A percentile compares a stretch with the other conserved stretches of the same genome.
Evolutionary conservation across 169 alveolate species (phyloP).

Genomic region (Eimeria maxima): DNA sequence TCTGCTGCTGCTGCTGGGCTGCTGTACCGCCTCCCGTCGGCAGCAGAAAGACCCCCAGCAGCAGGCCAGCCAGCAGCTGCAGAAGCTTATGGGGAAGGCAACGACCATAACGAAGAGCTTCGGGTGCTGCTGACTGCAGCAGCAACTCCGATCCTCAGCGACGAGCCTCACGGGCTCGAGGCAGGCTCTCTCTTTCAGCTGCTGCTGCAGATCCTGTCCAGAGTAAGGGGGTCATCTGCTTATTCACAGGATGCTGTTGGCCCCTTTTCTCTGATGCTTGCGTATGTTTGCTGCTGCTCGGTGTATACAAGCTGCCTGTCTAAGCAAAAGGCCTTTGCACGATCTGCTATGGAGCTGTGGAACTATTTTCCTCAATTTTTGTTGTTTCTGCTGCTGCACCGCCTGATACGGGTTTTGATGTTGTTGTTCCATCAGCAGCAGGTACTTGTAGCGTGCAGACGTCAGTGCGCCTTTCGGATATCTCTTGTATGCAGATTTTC

Average conservation of each 20-base stretch:
- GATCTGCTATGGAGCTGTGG: too few species aligned
- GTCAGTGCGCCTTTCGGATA: not conserved
- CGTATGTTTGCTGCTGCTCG: not conserved
- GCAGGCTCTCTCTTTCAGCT: conserved; percentile 64
- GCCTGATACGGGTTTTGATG: not conserved
- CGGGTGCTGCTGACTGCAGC: conserved; percentile 45
- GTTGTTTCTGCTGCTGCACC: not conserved
- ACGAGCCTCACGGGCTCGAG: conserved; percentile 65
- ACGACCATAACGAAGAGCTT: not conserved
- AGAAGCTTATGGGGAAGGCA: not conserved
- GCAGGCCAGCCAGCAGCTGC: not conserved
- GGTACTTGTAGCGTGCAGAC: not conserved
- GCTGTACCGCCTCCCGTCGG: not conserved
- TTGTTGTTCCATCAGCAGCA: not conserved
- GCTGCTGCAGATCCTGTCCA: conserved; percentile 34
- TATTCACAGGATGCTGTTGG: not conserved
- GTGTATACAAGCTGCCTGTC: not conserved
- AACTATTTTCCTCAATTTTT: not conserved
- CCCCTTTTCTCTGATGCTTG: not conserved
- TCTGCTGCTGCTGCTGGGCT: conserved; percentile 62
- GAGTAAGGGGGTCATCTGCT: not conserved
- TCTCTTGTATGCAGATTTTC: conserved; percentile 22
- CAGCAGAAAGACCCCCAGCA: conserved; percentile 8
- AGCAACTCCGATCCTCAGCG: conserved; percentile 59
- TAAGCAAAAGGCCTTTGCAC: not conserved